phyloP scores from a whole-genome alignment of 495 filamentous ascomycete genomes.

The Rhypophila decipiens region DNA sequence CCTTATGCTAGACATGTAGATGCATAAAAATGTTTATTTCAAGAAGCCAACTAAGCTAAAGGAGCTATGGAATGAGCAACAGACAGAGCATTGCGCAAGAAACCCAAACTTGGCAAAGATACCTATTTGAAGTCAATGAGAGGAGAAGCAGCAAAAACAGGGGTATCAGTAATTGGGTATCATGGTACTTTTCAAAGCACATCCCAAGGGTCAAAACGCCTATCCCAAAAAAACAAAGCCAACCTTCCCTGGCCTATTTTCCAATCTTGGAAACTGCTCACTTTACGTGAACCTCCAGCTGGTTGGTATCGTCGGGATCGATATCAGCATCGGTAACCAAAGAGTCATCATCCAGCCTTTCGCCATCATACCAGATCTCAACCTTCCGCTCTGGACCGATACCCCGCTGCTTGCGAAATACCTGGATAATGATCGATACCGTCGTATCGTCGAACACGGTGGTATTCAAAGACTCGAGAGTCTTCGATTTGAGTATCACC shows the following conservation, averaged over 20 bases:
- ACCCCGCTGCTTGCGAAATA: constrained; percentile 27
- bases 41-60: too few relatives aligned
- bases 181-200: too few relatives aligned
- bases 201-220: too few relatives aligned
- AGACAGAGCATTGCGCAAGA: too few relatives aligned
- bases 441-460: constrained; percentile 31
- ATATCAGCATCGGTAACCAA: constrained; percentile 66
- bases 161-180: too few relatives aligned
- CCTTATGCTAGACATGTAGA: too few relatives aligned
- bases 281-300: constrained; percentile 67
- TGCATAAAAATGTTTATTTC: too few relatives aligned
- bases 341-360: constrained; percentile 55
- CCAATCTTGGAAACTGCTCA: background rate
- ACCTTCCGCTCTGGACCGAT: constrained; percentile 44
- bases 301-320: constrained; percentile 59
- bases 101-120: too few relatives aligned
- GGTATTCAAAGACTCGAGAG: constrained; percentile 31
- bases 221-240: too few relatives aligned
- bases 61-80: too few relatives aligned
- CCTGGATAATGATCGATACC: constrained; percentile 28
- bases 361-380: constrained; percentile 73
- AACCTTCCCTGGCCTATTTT: background rate
- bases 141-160: too few relatives aligned
- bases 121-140: too few relatives aligned
- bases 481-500: constrained; percentile 46